Evolutionary conservation across 371 early-diverging fungal genomes (phyloP).

Genomic region (Capillidium heterosporum): DNA sequence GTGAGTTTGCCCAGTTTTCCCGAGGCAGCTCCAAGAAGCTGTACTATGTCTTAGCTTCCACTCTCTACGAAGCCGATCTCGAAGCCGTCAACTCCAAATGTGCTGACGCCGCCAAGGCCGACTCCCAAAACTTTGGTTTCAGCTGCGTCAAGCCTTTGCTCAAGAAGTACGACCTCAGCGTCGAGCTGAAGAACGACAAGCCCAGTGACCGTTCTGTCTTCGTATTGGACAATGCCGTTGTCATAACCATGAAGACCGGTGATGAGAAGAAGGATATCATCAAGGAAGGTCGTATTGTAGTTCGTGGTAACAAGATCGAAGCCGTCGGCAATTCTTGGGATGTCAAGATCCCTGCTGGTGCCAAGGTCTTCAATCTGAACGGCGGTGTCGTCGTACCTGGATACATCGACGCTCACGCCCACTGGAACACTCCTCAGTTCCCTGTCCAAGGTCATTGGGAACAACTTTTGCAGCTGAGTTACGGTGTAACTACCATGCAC

Average conservation of each 20-base stretch:
- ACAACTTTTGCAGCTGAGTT: background rate
- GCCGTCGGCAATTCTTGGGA: background rate
- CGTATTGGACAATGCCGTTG: background rate
- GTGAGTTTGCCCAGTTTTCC: background rate
- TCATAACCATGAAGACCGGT: background rate
- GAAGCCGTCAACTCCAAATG: background rate
- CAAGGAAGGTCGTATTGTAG: background rate
- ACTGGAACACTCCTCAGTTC: background rate
- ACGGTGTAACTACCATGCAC: slow-evolving; percentile 1
- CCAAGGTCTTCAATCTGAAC: background rate
- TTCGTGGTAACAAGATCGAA: background rate
- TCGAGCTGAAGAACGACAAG: background rate
- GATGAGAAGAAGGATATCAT: background rate
- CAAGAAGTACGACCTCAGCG: background rate
- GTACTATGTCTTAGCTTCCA: background rate
- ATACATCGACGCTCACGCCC: background rate
- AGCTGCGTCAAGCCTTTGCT: background rate
- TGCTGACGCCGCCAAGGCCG: background rate
- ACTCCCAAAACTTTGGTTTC: background rate
- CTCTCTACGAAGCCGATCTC: background rate
- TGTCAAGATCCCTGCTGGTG: background rate
- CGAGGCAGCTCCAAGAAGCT: background rate
- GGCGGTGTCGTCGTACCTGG: background rate
- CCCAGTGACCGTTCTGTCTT: background rate
- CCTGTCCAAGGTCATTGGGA: background rate